Base-by-base conservation (phyloP, 805 yeast genomes). In the Hanseniaspora hatyaiensis region DNA sequence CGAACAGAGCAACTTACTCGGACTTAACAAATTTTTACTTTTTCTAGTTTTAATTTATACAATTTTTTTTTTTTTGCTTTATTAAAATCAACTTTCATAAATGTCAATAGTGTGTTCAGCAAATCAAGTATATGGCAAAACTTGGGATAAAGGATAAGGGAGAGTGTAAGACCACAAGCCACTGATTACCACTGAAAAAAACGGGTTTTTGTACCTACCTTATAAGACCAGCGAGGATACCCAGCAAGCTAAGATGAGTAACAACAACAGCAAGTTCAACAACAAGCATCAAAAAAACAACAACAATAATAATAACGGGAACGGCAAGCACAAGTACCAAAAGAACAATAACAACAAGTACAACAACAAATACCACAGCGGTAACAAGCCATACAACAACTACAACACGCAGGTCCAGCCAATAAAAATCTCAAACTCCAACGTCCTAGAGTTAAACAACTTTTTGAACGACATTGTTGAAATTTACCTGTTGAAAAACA, bases 401-500 rank as follows among this genome's bases (percentile, higher is more conserved):
- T 12, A 31, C 15, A 29, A 53, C 47, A 26, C 34, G 55, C 36
- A 62, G 60, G 41, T 60, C 57, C 52, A 65, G 62, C 52, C 66
- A 66, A 54, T 61, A 70, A 54, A 86, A 80, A 55, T 78, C 86
- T 12, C 97, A 96, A 31, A 83, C 64, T 96, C 88, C 53, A 94
- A 95, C 19, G 84, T 88, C 51, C 69, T 86, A 49, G 87, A 88
- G 61, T 69, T 92, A 51, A 75, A 79, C 52, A 81, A 77, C 58
- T 84, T 82, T 61, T 75, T 76, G 56, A 94, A 85, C 60, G 71
- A 80, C 55, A 63, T 71, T 54, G 77, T 89, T 34, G 73, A 80
- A 56, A 89, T 88, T 47, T 80, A 82, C 56, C 77, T 92, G 59
- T 73, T 79, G 54, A 94, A 95, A 11, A 96, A 95, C 6, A 76